phyloP scores from a whole-genome alignment of 2,329 filamentous ascomycete genomes.

The Plectosphaerella plurivora region DNA sequence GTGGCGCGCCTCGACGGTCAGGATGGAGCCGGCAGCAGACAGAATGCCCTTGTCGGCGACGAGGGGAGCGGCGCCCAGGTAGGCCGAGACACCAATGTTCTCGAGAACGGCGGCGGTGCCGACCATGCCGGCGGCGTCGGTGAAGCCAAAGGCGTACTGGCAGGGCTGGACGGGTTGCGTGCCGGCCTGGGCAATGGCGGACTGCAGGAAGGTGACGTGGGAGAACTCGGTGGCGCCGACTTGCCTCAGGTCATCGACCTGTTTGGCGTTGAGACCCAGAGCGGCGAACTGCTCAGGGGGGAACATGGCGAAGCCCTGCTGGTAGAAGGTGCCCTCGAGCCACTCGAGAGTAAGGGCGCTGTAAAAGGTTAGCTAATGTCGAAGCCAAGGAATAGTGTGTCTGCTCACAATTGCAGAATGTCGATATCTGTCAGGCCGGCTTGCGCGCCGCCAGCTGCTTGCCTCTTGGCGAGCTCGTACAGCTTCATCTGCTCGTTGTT shows the following conservation, averaged over 20 bases:
- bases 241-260: conserved; percentile 41
- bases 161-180: conserved; percentile 64
- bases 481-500: conserved; percentile 39
- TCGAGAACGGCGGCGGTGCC: conserved; percentile 66
- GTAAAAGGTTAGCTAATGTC: neutral
- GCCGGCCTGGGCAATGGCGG: conserved; percentile 57
- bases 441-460: conserved; percentile 42
- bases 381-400: neutral
- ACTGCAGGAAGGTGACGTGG: conserved; percentile 57
- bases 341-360: conserved; percentile 71
- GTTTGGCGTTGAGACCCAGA: conserved; percentile 49
- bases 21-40: conserved; percentile 62
- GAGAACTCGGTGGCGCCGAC: conserved; percentile 18
- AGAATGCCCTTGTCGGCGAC: conserved; percentile 57
- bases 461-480: conserved; percentile 43
- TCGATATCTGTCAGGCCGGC: conserved; percentile 47
- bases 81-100: conserved; percentile 69
- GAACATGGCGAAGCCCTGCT: conserved; percentile 65
- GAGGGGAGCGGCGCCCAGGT: conserved; percentile 66
- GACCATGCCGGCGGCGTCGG: conserved; percentile 62
- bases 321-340: conserved; percentile 70
- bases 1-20: conserved; percentile 70
- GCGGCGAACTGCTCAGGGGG: conserved; percentile 59
- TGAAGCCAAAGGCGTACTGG: conserved; percentile 68
- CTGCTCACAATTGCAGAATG: conserved; percentile 54